Evolutionary conservation across 495 filamentous ascomycete genomes (phyloP).

Genomic region (Penicillium cosmopolitanum): DNA sequence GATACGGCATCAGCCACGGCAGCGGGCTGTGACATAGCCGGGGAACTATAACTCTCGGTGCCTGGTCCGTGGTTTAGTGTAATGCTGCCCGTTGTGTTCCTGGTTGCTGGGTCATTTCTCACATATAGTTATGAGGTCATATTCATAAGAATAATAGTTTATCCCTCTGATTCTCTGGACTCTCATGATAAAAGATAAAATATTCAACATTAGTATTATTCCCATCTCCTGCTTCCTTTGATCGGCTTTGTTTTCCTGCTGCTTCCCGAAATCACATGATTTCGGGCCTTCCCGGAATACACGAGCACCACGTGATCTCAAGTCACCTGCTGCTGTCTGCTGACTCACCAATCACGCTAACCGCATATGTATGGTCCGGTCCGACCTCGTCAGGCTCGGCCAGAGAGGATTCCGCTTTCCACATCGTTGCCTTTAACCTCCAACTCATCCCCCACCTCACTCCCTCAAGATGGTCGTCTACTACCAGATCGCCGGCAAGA

Average conservation of each 20-base stretch:
- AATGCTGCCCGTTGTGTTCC: no score
- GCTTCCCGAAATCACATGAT: constrained; percentile 10
- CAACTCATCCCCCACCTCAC: constrained; percentile 35
- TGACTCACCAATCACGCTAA: constrained; percentile 27
- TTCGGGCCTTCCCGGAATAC: constrained; percentile 25
- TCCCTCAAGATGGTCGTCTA: constrained; percentile 77
- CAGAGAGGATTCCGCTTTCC: constrained; percentile 31
- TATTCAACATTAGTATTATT: neutral
- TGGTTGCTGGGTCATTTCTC: no score
- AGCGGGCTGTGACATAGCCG: constrained; percentile 1
- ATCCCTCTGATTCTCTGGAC: no score
- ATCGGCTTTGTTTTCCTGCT: neutral
- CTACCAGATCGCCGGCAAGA: constrained; percentile 84
- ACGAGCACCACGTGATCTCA: constrained; percentile 31
- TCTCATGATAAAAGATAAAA: neutral
- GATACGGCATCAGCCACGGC: neutral
- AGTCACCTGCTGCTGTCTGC: constrained; percentile 2
- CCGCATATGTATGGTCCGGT: constrained; percentile 28
- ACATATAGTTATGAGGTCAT: no score
- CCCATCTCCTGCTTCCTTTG: neutral
- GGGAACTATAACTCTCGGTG: neutral
- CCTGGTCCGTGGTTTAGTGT: no score
- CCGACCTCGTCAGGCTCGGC: constrained; percentile 32
- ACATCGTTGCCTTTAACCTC: constrained; percentile 42
- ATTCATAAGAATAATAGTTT: no score